These are phyloP conservation scores for Nemania sp. DNA, from an alignment of 2,329 filamentous ascomycete genomes.

Conservation along the genomic window DNA sequence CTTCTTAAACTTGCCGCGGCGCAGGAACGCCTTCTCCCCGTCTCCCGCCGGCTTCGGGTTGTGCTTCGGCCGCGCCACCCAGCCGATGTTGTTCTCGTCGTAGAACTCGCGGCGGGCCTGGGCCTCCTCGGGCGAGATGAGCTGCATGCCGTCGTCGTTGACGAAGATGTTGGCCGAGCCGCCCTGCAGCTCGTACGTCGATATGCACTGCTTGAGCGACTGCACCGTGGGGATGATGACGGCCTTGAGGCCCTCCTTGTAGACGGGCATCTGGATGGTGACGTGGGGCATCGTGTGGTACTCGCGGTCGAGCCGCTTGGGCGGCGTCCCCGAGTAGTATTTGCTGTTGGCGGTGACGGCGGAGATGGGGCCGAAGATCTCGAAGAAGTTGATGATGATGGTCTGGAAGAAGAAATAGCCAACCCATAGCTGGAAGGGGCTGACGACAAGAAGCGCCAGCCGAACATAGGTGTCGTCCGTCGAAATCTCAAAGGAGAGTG, in stretches of 20 bases:
- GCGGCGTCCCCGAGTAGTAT: constrained; percentile 49
- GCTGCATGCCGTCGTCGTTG: constrained; percentile 71
- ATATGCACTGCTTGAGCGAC: constrained; percentile 61
- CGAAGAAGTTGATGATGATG: constrained; percentile 54
- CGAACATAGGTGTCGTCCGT: constrained; percentile 59
- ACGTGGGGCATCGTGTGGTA: constrained; percentile 51
- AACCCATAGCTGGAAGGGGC: constrained; percentile 63
- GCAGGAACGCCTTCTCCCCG: constrained; percentile 55
- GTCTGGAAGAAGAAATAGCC: constrained; percentile 55
- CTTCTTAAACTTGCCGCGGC: constrained; percentile 71
- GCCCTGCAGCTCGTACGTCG: constrained; percentile 64
- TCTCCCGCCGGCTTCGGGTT: constrained; percentile 57
- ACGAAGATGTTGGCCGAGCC: constrained; percentile 70
- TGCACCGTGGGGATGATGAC: constrained; percentile 61
- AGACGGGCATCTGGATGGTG: constrained; percentile 56
- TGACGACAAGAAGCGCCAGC: constrained; percentile 55
- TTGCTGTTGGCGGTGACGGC: constrained; percentile 51
- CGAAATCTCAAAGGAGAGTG: constrained; percentile 57
- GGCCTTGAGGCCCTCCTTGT: constrained; percentile 52
- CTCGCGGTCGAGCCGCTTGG: constrained; percentile 45
- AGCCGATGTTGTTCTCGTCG: constrained; percentile 61
- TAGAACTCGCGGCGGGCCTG: constrained; percentile 59
- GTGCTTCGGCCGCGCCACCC: constrained; percentile 57
- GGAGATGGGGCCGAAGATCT: constrained; percentile 56
- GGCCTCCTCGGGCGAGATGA: constrained; percentile 56